Base-by-base conservation (phyloP, 768 basidiomycete species). In the Rubroboletus pulcherrimus region DNA sequence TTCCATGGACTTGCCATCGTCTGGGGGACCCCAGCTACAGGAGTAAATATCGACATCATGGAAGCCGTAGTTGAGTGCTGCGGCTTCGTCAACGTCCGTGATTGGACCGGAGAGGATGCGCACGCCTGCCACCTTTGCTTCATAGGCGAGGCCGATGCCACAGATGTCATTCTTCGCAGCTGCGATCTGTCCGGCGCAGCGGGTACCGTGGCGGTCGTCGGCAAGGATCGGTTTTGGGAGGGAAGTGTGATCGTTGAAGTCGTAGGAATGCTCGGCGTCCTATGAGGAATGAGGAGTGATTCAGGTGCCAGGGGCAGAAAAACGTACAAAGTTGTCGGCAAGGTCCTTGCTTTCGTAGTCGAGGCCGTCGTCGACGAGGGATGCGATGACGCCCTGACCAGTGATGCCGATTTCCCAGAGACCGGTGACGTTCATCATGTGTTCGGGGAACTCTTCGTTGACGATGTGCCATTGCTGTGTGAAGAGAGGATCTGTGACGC, bases 1-100 rank as follows among this genome's bases (percentile, higher is more conserved):
- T 68, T 99, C 97, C 96, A 98, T 98, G 1, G 90, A 85, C 64
- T 78, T 78, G 9, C 96, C 96, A 64, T 97, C 90, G 70, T 99
- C 96, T 0, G 95, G 91, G 9, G 97, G 97, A 6, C 97, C 97
- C 97, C 97, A 99, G 53, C 91, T 93, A 72, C 97, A 99, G 58
- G 91, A 93, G 73, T 91, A 66, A 34, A 98, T 63, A 93, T 93
- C 26, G 89, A 91, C 49, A 89, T 91, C 86, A 61, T 97, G 88
- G 71, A 85, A 98, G 11, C 88, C 93, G 70, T 88, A 97, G 73
- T 99, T 99, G 54, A 99, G 83, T 8, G 95, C 86, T 4, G 92
- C 84, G 0, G 97, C 94, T 73, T 99, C 97, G 70, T 99, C 97
- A 26, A 88, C 84, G 70, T 99, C 97, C 1, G 93, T 86, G 61